These are phyloP conservation scores for Macrotyloma uniflorum DNA, from an alignment of 306 rosid genomes.

Conservation along the genomic window DNA sequence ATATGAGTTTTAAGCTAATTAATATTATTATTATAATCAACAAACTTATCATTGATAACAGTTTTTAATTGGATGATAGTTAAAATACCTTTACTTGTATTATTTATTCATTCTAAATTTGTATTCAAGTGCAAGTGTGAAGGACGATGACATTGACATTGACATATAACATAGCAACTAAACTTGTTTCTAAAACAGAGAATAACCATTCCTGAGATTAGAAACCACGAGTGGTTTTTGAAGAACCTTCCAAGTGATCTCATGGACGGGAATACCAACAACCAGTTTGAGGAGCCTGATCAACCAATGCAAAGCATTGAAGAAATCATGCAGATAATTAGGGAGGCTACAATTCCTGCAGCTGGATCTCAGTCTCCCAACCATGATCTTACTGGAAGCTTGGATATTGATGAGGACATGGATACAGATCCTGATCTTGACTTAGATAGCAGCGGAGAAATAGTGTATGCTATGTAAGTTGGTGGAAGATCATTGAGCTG, in stretches of 20 bases:
- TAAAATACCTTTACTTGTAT: not conserved
- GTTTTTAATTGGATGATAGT: too few relatives aligned
- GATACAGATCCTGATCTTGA: constrained; percentile 88
- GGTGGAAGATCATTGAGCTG: not conserved
- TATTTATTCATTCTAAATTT: too few relatives aligned
- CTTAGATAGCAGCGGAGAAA: constrained; percentile 90
- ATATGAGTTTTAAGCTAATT: too few relatives aligned
- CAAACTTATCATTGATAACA: too few relatives aligned
- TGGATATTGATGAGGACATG: constrained; percentile 93
- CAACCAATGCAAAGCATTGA: constrained; percentile 84
- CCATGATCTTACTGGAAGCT: constrained; percentile 76
- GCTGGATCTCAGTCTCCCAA: constrained; percentile 72
- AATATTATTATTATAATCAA: too few relatives aligned
- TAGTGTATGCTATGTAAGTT: constrained; percentile 79
- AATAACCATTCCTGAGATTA: constrained; percentile 85
- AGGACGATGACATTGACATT: not conserved
- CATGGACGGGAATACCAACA: constrained; percentile 58
- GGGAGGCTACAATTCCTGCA: constrained; percentile 84
- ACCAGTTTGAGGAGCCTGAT: constrained; percentile 80
- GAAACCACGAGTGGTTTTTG: constrained; percentile 90
- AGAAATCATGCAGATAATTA: constrained; percentile 89
- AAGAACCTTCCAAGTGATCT: constrained; percentile 92
- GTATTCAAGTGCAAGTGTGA: not conserved
- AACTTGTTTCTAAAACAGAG: constrained; percentile 57
- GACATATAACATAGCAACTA: constrained; percentile 14